Base-by-base conservation (phyloP, 345 rosid genomes). In the Isatis tinctoria region DNA sequence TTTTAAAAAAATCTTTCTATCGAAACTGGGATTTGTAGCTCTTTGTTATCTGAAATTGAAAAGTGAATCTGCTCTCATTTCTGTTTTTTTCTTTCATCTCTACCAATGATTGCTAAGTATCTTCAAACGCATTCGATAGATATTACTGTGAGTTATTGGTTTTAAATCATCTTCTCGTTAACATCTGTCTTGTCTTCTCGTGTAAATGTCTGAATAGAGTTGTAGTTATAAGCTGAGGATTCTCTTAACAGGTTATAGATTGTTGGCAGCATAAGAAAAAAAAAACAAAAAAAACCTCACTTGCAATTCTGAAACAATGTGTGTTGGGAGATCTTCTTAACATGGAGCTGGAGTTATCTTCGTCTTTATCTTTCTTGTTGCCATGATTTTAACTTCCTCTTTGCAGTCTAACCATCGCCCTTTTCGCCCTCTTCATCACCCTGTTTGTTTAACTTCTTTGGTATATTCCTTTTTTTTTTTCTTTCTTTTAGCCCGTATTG, bases 401-500 rank as follows among this genome's bases (percentile, higher is more conserved):
- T 54, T 76, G 74, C 74, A 56, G 1, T 74, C 80, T 52, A 43
- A 70, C 65, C 36, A 75, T 61, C 33, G 52, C 60, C 70, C 37
- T 35, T 10, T 35, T 35, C 37, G 8, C 10, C 37, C 2, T 7
- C 37, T 35, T 70, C 81, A 39, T 81, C 43, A 36, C 77, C 87
- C 84, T 83, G 70, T 76, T 80, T 75, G 57, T 22, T 37, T 52
- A 44, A 66, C 49, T 58, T 24, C 73, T 62, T 77, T 75, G 68
- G 73, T 17, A 79, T 84, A 24, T 81, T 85, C 84, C 80, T 77
- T 75, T 77, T 80, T 73, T 74, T 77, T 80, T 74, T 74, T 22
- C 24, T 22, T 22, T 22, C 24, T 22, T 22, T 22, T 22, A 22
- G 61, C 83, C 91, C 85, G 67, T 49, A 71, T 84, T 49, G 71